phyloP scores from a whole-genome alignment of 169 alveolate species.

The Sarcocystis neurona region DNA sequence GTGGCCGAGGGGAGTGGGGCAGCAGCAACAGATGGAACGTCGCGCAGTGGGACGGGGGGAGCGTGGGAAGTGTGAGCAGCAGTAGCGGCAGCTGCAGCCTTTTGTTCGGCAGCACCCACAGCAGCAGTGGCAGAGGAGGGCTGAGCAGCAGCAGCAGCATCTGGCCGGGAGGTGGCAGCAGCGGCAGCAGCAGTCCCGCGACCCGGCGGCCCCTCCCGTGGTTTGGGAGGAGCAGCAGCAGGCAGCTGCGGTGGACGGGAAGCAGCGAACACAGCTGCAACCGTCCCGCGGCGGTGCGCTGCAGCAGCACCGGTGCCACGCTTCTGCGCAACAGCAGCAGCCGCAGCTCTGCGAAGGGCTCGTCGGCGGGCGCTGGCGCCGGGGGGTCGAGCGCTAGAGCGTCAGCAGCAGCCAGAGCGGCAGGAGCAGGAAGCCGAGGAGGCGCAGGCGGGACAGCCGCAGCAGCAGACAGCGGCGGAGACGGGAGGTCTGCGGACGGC shows the following conservation, averaged over 20 bases:
- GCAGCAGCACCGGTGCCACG: constrained; percentile 47
- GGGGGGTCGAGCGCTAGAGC: too few species aligned
- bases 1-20: too few species aligned
- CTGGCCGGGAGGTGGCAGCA: constrained; percentile 40
- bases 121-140: constrained; percentile 24
- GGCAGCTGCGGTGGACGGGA: neutral
- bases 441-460: too few species aligned
- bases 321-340: constrained; percentile 12
- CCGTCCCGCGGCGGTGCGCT: constrained; percentile 20
- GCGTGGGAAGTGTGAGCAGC: neutral
- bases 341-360: too few species aligned
- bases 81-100: constrained; percentile 10
- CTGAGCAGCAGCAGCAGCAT: constrained; percentile 13
- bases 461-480: too few species aligned
- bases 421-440: too few species aligned
- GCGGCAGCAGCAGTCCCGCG: constrained; percentile 30
- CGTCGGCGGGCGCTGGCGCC: too few species aligned
- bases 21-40: neutral
- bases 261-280: neutral
- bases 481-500: too few species aligned
- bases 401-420: too few species aligned
- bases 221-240: neutral
- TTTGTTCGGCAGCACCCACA: constrained; percentile 25
- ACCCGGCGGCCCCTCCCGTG: neutral
- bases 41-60: neutral